phyloP scores from a whole-genome alignment of 163 green algal species.

The Coccomyxa subellipsoidea region DNA sequence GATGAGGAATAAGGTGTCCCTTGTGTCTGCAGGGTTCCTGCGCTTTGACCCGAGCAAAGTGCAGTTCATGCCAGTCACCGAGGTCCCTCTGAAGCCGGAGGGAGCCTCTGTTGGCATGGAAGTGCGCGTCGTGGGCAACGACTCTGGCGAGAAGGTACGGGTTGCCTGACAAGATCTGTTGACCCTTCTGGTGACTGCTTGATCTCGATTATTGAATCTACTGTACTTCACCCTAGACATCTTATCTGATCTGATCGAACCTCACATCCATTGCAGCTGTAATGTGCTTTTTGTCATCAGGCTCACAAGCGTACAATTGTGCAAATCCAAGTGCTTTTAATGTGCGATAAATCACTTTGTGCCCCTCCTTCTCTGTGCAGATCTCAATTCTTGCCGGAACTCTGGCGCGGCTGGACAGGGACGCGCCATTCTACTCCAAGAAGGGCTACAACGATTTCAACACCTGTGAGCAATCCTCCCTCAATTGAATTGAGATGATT shows the following conservation, averaged over 20 bases:
- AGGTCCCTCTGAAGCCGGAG: constrained; percentile 76
- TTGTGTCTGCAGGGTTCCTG: constrained; percentile 55
- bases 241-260: too few relatives aligned
- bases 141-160: constrained; percentile 82
- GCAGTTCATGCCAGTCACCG: constrained; percentile 73
- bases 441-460: constrained; percentile 92
- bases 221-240: too few relatives aligned
- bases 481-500: too few relatives aligned
- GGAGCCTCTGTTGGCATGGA: constrained; percentile 44
- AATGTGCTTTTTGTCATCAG: neutral
- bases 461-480: constrained; percentile 45
- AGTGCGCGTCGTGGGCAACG: constrained; percentile 88
- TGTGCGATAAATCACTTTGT: too few relatives aligned
- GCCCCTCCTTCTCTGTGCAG: too few relatives aligned
- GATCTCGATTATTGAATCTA: too few relatives aligned
- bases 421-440: constrained; percentile 73
- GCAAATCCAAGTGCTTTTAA: too few relatives aligned
- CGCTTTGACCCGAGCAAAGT: constrained; percentile 81
- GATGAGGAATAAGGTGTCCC: neutral
- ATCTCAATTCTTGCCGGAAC: constrained; percentile 89
- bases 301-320: neutral
- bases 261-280: too few relatives aligned
- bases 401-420: constrained; percentile 82
- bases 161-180: too few relatives aligned
- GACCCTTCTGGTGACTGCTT: too few relatives aligned